phyloP scores from a whole-genome alignment of 495 filamentous ascomycete species.

The Copromyces sp. region DNA sequence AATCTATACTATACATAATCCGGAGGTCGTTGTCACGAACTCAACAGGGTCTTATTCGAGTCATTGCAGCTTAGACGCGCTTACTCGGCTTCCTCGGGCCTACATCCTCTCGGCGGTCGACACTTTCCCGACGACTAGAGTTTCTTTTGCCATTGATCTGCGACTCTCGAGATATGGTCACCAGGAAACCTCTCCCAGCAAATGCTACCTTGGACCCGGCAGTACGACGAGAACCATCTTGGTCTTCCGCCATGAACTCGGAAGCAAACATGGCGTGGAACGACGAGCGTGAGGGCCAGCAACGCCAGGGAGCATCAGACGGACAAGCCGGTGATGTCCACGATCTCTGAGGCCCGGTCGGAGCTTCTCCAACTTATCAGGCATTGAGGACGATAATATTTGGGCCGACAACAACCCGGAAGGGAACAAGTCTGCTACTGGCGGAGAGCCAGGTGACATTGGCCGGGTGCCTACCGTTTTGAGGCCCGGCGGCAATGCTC shows the following conservation, averaged over 20 bases:
- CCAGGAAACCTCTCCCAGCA: slow-evolving; percentile 32
- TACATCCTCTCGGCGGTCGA: background rate
- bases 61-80: background rate
- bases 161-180: slow-evolving; percentile 17
- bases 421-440: background rate
- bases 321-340: slow-evolving; percentile 10
- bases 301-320: background rate
- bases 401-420: slow-evolving; percentile 12
- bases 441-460: slow-evolving; percentile 2
- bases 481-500: slow-evolving; percentile 11
- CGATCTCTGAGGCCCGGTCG: slow-evolving; percentile 19
- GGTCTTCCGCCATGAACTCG: slow-evolving; percentile 25
- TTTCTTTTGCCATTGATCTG: background rate
- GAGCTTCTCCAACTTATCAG: slow-evolving; percentile 8
- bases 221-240: slow-evolving; percentile 18
- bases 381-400: slow-evolving; percentile 12
- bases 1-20: background rate
- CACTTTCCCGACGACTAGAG: background rate
- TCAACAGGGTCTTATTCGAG: background rate
- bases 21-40: background rate
- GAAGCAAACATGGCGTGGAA: slow-evolving; percentile 29
- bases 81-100: background rate
- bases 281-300: slow-evolving; percentile 7
- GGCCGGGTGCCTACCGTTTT: slow-evolving; percentile 12
- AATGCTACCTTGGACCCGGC: slow-evolving; percentile 19